These are phyloP conservation scores for Alternaria hordeiaustralica DNA, from an alignment of 2,329 filamentous ascomycete species.

Conservation along the genomic window DNA sequence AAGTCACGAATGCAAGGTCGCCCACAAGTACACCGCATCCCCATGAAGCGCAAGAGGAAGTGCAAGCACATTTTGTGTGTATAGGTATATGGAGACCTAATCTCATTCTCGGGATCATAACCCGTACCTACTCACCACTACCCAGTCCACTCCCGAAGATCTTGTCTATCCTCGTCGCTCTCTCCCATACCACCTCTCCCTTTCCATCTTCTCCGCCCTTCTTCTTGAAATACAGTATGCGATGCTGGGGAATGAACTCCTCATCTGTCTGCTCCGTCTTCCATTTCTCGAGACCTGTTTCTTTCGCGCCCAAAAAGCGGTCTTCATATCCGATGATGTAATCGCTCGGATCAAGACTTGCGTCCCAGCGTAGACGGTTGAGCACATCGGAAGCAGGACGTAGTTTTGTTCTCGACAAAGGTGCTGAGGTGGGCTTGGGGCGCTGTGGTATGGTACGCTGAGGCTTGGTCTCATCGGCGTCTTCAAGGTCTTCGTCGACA, in stretches of 20 bases:
- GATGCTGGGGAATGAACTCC: conserved; percentile 64
- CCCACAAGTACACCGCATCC: background rate
- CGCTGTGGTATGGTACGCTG: conserved; percentile 27
- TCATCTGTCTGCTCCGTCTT: conserved; percentile 61
- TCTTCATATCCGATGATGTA: conserved; percentile 63
- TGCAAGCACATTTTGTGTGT: too few relatives aligned
- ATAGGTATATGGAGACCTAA: too few relatives aligned
- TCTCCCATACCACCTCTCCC: conserved; percentile 58
- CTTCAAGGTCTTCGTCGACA: conserved; percentile 18
- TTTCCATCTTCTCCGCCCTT: conserved; percentile 33
- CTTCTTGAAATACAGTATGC: conserved; percentile 59
- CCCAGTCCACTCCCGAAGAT: conserved; percentile 54
- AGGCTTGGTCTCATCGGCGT: conserved; percentile 3
- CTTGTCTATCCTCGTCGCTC: conserved; percentile 54
- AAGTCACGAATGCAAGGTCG: background rate
- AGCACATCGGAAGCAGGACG: conserved; percentile 54
- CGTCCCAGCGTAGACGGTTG: conserved; percentile 59
- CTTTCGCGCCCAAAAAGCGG: conserved; percentile 58
- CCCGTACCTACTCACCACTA: conserved; percentile 2
- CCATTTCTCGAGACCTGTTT: conserved; percentile 58
- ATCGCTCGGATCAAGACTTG: conserved; percentile 51
- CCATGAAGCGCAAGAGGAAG: too few relatives aligned
- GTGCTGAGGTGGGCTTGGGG: conserved; percentile 20
- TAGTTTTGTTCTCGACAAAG: conserved; percentile 38
- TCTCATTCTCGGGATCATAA: too few relatives aligned